Evolutionary conservation across 352 stramenopile genomes (phyloP).

Genomic region (Pythium grandisporangium): DNA sequence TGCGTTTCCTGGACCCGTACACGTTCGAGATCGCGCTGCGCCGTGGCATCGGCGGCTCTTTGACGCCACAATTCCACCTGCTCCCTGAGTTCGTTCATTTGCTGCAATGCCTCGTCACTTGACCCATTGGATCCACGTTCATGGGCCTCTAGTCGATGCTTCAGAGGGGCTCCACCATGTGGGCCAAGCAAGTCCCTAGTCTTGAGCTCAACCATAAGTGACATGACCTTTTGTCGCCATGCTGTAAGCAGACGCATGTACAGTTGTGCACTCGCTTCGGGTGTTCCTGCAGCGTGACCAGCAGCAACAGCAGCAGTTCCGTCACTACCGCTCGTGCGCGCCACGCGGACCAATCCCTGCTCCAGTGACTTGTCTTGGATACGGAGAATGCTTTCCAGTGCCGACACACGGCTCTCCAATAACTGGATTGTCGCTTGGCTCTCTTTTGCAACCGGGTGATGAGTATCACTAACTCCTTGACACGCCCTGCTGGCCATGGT

Average conservation of each 20-base stretch:
- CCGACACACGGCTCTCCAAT: conserved; percentile 32
- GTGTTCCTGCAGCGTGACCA: too few species aligned
- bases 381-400: conserved; percentile 43
- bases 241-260: conserved; percentile 24
- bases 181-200: conserved; percentile 28
- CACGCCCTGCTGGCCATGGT: too few species aligned
- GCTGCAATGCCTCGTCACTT: too few species aligned
- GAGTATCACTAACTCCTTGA: too few species aligned
- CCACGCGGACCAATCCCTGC: conserved; percentile 19
- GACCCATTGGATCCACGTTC: too few species aligned
- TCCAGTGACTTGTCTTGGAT: conserved; percentile 50
- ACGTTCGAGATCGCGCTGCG: conserved; percentile 49
- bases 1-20: conserved; percentile 20
- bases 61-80: conserved; percentile 44
- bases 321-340: not conserved
- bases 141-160: conserved; percentile 2
- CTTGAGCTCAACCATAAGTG: conserved; percentile 48
- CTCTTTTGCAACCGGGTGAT: too few species aligned
- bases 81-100: conserved; percentile 8
- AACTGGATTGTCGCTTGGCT: too few species aligned
- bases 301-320: too few species aligned
- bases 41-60: conserved; percentile 33
- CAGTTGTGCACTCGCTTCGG: conserved; percentile 10
- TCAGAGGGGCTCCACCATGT: too few species aligned
- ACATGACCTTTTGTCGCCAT: conserved; percentile 53